Evolutionary conservation across 2,329 filamentous ascomycete species (phyloP), one percentile per base, ranked within the genome.

Genomic region (Lojkania enalia): DNA sequence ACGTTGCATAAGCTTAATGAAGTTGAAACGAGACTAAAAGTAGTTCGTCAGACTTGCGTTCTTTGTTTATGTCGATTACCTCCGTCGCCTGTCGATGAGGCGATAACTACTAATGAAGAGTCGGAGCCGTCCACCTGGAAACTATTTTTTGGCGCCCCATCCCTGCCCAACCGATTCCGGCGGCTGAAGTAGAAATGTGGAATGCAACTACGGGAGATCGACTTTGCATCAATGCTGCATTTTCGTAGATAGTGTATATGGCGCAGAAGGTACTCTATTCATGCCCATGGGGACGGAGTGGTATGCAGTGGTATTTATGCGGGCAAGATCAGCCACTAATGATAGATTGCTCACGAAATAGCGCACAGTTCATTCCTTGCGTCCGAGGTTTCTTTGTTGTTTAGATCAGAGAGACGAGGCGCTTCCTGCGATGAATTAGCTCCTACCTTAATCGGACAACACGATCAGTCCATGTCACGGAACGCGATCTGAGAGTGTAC

Each of bases 151-250:
- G 23, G 7, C 7, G 7, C 23, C n/a, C n/a, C n/a, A 27, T 9
- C 23, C 27, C 9, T 35, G 16, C n/a, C 42, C 51, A 48, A 54
- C 42, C 23, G 42, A 37, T 29, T 50, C 45, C 48, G 43, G 52
- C 52, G 40, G 41, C 51, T 51, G 48, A 51, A 48, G 23, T n/a
- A 27, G 23, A 27, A 27, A 27, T 27, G n/a, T n/a, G 23, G 23
- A 27, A 7, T 27, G 23, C 23, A 27, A n/a, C 23, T 27, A 46
- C 52, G 53, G 58, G 55, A 58, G 57, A 60, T 60, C 40, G 52
- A 35, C 54, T 27, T 21, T 20, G 38, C n/a, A n/a, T n/a, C n/a
- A n/a, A n/a, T n/a, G n/a, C n/a, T n/a, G n/a, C n/a, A n/a, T n/a
- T n/a, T n/a, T n/a, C n/a, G n/a, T n/a, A n/a, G n/a, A n/a, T n/a